Evolutionary conservation across 345 rosid genomes (phyloP).

Genomic region (Lagerstroemia speciosa): DNA sequence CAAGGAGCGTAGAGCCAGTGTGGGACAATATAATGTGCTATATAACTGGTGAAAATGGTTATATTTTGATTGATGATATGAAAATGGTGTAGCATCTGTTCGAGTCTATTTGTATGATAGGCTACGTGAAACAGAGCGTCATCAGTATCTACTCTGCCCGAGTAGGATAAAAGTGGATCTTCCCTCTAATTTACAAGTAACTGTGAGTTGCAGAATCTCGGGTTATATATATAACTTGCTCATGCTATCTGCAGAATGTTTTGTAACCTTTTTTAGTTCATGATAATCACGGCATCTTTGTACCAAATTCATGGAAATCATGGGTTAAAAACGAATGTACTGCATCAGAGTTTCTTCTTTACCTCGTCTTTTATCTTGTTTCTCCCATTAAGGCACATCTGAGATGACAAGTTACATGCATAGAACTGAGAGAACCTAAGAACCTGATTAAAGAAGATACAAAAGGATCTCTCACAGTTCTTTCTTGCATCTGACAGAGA

Average conservation of each 20-base stretch:
- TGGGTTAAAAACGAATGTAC: too few relatives aligned
- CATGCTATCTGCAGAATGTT: neutral
- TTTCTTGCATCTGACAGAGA: neutral
- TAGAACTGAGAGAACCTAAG: too few relatives aligned
- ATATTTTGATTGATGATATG: neutral
- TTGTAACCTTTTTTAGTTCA: neutral
- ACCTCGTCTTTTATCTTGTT: too few relatives aligned
- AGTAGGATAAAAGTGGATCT: neutral
- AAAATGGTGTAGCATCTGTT: neutral
- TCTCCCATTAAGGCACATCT: too few relatives aligned
- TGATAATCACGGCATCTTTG: too few relatives aligned
- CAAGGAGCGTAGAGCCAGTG: slow-evolving; percentile 38
- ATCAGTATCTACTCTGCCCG: neutral
- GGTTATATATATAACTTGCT: neutral
- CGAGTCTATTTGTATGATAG: neutral
- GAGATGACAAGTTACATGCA: too few relatives aligned
- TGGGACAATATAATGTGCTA: slow-evolving; percentile 25
- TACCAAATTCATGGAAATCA: too few relatives aligned
- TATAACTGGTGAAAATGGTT: slow-evolving; percentile 1
- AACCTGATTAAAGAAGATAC: too few relatives aligned
- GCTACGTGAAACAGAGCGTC: neutral
- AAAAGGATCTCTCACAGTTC: neutral
- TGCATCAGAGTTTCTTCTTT: too few relatives aligned
- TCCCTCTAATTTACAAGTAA: neutral
- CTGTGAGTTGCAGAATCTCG: neutral